Evolutionary conservation across 129 eudicot species (phyloP), one percentile per base, ranked within the genome.

Genomic region (Glebionis coronaria): DNA sequence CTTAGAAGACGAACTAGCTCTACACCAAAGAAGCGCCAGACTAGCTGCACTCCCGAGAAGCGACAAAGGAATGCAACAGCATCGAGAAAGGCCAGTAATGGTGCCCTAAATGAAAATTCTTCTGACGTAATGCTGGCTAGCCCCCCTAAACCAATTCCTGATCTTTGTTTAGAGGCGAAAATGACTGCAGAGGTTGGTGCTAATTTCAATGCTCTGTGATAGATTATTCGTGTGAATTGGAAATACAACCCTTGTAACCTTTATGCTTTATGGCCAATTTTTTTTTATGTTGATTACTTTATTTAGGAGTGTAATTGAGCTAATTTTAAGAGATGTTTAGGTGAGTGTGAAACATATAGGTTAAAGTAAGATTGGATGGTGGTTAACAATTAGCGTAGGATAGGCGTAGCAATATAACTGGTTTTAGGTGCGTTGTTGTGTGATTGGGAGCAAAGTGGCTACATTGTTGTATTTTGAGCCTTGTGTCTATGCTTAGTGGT

Each of bases 111-210:
- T 71, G 84, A 75, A 46, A 60, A 69, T 71, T 68, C 52, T 46
- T 76, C 38, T n/a, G 74, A 66, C 35, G 77, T 75, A 51, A 31
- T 72, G 73, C 66, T 76, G 62, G 73, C 79, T 64, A 80, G 74
- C 42, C 81, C 78, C n/a, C 54, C 80, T 31, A 87, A 68, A 70
- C 65, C 76, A 44, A 50, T 86, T 73, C 99, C 99, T 59, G 82
- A 93, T 86, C 67, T 89, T 57, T 76, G 97, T 64, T 75, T 86
- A 73, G 99, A 93, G 78, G 99, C 97, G 27, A 93, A 89, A 79
- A 15, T 71, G 81, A 81, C 79, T 68, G 95, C 98, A 27, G 97
- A 93, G 98, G 98, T 93, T 72, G 40, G 88, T 61, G 73, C 46
- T n/a, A 53, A 14, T 28, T 40, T 38, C 52, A 56, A 9, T 40